phyloP scores from a whole-genome alignment of 208 protist species.

The Giardia muris region DNA sequence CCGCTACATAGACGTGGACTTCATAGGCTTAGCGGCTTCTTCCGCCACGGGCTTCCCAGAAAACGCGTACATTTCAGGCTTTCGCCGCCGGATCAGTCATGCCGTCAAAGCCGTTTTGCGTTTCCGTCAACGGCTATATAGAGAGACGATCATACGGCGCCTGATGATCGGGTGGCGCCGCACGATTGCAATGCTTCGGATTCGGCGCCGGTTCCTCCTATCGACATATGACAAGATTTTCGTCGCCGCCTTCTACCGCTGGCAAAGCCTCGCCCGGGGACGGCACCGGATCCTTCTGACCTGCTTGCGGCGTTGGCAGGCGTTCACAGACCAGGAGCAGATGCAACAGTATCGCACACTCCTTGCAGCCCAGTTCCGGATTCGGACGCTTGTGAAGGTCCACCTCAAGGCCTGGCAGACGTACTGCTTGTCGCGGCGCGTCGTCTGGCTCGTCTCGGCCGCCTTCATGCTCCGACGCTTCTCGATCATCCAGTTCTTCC shows the following conservation, averaged over 20 bases:
- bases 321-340: not conserved
- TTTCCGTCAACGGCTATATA: not conserved
- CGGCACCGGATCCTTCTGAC: not conserved
- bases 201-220: not conserved
- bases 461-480: not conserved
- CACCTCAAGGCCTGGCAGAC: not conserved
- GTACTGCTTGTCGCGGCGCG: not conserved
- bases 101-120: not conserved
- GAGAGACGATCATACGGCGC: not conserved
- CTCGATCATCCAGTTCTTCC: not conserved
- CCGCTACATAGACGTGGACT: too few species aligned
- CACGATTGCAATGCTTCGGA: not conserved
- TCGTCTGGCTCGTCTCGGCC: not conserved
- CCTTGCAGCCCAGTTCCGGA: not conserved
- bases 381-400: not conserved
- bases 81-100: too few species aligned
- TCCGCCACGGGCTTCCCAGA: too few species aligned
- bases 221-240: not conserved
- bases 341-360: not conserved
- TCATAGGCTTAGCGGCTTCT: too few species aligned
- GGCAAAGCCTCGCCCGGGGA: not conserved
- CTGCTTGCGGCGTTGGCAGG: not conserved
- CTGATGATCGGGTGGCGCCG: not conserved
- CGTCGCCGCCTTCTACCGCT: not conserved
- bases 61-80: too few species aligned